phyloP scores from a whole-genome alignment of 2,329 filamentous ascomycete species.

The Sarocladium oryzae region DNA sequence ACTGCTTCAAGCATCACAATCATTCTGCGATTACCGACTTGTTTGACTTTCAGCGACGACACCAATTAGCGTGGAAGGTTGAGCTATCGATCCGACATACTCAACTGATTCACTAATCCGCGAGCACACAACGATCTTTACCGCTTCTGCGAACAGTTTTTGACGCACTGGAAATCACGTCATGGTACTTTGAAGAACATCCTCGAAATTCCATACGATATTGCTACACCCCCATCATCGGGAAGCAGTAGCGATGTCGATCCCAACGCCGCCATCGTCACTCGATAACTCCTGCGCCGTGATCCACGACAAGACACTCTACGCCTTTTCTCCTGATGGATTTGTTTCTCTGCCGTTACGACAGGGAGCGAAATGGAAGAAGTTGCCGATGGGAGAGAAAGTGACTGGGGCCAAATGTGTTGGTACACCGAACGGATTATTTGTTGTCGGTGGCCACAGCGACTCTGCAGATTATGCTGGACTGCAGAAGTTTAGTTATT shows the following conservation, averaged over 20 bases:
- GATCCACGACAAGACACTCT: constrained; percentile 75
- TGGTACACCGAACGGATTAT: constrained; percentile 63
- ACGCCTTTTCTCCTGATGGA: constrained; percentile 63
- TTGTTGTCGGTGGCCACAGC: constrained; percentile 69
- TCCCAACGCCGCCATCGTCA: constrained; percentile 62
- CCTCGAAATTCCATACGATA: neutral
- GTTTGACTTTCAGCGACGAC: neutral
- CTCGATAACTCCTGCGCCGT: constrained; percentile 76
- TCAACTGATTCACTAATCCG: neutral
- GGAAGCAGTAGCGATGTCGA: constrained; percentile 48
- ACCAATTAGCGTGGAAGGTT: neutral
- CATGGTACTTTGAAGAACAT: neutral
- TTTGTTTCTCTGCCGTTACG: constrained; percentile 69
- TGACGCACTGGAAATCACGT: neutral
- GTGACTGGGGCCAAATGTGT: constrained; percentile 76
- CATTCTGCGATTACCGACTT: neutral
- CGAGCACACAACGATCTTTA: neutral
- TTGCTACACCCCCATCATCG: constrained; percentile 3
- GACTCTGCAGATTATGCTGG: constrained; percentile 57
- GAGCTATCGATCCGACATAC: neutral
- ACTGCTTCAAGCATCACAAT: neutral
- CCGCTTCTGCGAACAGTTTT: neutral
- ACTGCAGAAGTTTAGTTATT: constrained; percentile 60
- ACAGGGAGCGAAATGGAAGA: constrained; percentile 65
- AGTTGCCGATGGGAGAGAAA: constrained; percentile 56